Percentiles rank a stretch among this genome's conserved stretches.
Evolutionary conservation across 192 early-diverging fungal species (phyloP).

Genomic region (Linnemannia zychae): DNA sequence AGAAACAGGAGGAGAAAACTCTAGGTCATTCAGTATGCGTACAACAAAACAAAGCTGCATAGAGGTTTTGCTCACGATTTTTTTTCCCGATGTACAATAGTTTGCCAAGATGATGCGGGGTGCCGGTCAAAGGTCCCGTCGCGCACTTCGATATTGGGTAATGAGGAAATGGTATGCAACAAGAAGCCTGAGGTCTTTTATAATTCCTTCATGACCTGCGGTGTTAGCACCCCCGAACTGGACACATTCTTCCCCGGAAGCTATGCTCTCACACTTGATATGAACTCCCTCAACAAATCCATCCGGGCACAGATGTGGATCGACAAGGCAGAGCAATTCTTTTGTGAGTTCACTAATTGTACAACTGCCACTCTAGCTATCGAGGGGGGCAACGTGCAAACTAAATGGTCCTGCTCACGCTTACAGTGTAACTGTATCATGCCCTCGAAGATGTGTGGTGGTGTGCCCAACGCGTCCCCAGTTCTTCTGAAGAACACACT

Average conservation of each 20-base stretch:
- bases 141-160: conserved; percentile 34
- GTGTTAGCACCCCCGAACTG: conserved; percentile 51
- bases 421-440: conserved; percentile 62
- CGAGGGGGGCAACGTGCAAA: conserved; percentile 18
- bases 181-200: conserved; percentile 61
- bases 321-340: conserved; percentile 63
- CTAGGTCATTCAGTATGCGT: neutral
- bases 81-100: conserved; percentile 5
- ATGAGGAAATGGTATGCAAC: conserved; percentile 66
- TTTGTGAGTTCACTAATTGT: conserved; percentile 60
- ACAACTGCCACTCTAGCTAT: conserved; percentile 38
- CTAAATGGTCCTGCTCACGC: conserved; percentile 58
- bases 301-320: conserved; percentile 63
- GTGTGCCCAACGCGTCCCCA: conserved; percentile 34
- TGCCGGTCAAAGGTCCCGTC: conserved; percentile 50
- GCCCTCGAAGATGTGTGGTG: conserved; percentile 68
- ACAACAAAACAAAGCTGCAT: neutral
- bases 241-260: conserved; percentile 57
- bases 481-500: conserved; percentile 56
- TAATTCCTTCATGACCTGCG: conserved; percentile 54
- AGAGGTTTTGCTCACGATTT: neutral
- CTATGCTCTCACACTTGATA: conserved; percentile 55
- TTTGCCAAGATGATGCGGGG: conserved; percentile 56
- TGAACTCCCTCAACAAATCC: conserved; percentile 44
- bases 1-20: neutral